These are phyloP conservation scores for Monotropa hypopitys DNA, from an alignment of 179 eudicot species.

Conservation along the genomic window DNA sequence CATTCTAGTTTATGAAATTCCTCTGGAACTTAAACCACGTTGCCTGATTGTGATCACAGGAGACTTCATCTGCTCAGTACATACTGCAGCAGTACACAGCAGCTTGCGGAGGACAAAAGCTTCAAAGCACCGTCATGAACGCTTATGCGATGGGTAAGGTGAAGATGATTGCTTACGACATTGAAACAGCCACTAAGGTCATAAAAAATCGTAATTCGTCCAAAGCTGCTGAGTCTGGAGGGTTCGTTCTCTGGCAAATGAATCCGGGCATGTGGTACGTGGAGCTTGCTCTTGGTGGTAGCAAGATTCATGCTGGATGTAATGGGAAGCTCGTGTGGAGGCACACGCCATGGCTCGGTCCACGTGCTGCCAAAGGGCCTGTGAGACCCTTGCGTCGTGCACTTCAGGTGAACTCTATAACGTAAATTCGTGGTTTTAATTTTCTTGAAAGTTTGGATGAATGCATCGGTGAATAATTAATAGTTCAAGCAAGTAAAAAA, in stretches of 20 bases:
- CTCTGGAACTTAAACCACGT: neutral
- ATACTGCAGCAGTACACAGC: slow-evolving; percentile 89
- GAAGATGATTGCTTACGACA: slow-evolving; percentile 73
- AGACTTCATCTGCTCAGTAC: slow-evolving; percentile 92
- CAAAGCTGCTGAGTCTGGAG: slow-evolving; percentile 76
- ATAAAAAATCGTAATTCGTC: slow-evolving; percentile 67
- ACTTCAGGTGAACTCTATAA: slow-evolving; percentile 57
- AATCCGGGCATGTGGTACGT: slow-evolving; percentile 99
- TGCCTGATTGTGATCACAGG: slow-evolving; percentile 33
- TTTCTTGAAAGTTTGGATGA: no score
- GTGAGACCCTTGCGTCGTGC: slow-evolving; percentile 94
- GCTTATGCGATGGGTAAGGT: slow-evolving; percentile 95
- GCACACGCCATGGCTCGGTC: slow-evolving; percentile 99
- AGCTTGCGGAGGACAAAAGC: slow-evolving; percentile 77
- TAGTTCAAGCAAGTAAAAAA: no score
- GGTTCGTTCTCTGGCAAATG: slow-evolving; percentile 97
- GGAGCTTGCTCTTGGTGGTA: slow-evolving; percentile 87
- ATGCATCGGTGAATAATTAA: no score
- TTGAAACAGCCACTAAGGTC: slow-evolving; percentile 80
- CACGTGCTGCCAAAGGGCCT: slow-evolving; percentile 95
- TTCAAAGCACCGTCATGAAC: slow-evolving; percentile 54
- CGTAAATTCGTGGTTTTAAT: no score
- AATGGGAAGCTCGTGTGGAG: slow-evolving; percentile 94
- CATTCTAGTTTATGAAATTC: neutral
- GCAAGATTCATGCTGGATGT: slow-evolving; percentile 92